phyloP scores from a whole-genome alignment of 1,139 yeast genomes.

The Taiozyma onychis region DNA sequence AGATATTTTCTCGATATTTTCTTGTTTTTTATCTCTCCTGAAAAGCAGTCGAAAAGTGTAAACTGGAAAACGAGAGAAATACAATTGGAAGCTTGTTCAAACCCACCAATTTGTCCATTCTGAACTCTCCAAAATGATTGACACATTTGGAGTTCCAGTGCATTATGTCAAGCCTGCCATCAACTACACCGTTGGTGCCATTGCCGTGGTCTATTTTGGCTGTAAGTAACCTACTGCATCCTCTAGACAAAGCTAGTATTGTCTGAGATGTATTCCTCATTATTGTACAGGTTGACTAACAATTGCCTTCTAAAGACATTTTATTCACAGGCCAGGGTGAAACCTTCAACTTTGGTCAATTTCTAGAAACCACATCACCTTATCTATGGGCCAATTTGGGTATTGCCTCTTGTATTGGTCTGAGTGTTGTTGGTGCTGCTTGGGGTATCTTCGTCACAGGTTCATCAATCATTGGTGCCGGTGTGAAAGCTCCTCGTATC shows the following conservation, averaged over 20 bases:
- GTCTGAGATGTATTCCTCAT: background rate
- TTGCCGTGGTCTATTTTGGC: background rate
- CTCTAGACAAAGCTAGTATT: background rate
- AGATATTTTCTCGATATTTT: background rate
- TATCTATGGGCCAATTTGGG: slow-evolving; percentile 97
- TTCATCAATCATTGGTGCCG: slow-evolving; percentile 92
- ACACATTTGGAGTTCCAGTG: background rate
- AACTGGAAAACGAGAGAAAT: background rate
- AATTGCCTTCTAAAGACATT: slow-evolving; percentile 40
- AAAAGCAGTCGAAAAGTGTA: background rate
- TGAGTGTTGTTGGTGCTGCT: slow-evolving; percentile 96
- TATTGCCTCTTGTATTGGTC: slow-evolving; percentile 87
- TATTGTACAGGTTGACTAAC: background rate
- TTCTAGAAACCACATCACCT: slow-evolving; percentile 82
- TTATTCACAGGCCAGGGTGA: slow-evolving; percentile 91
- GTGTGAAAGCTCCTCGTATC: slow-evolving; percentile 95
- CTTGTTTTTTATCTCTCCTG: background rate
- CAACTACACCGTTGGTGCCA: background rate
- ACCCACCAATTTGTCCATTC: background rate
- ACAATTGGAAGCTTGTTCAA: background rate
- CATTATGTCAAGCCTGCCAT: background rate
- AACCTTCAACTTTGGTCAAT: slow-evolving; percentile 83
- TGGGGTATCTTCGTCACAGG: slow-evolving; percentile 99
- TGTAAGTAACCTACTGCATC: background rate
- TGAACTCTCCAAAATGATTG: background rate